A percentile compares a stretch with the other conserved stretches of the same genome.
Conservation (phyloP, 2,329 filamentous ascomycete genomes). For the Epichloe coenophiala region DNA sequence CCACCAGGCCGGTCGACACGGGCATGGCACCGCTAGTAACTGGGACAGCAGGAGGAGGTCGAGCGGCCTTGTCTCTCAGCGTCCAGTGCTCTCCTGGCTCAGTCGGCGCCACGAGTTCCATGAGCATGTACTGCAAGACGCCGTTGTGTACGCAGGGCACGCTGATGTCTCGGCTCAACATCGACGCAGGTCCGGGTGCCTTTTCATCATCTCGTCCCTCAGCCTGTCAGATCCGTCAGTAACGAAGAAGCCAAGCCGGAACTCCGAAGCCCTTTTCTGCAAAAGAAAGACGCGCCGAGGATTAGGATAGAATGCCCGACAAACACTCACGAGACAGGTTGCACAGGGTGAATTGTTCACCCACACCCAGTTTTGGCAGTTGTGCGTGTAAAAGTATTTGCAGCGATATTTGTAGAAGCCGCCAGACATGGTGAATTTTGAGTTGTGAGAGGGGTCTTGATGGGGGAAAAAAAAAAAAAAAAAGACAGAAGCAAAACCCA, state of each 20-base stretch:
- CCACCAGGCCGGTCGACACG: neutral
- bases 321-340: constrained; percentile 31
- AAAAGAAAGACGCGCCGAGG: no score
- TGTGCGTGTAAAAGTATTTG: constrained; percentile 39
- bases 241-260: neutral
- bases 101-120: constrained; percentile 29
- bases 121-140: constrained; percentile 31
- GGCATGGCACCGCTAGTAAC: constrained; percentile 5
- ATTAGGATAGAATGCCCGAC: neutral
- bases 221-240: constrained; percentile 22
- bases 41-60: constrained; percentile 6
- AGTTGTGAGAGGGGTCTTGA: no score
- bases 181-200: constrained; percentile 13
- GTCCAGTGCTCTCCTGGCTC: constrained; percentile 25
- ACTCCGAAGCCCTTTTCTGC: neutral
- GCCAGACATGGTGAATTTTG: constrained; percentile 15
- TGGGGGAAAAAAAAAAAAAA: no score
- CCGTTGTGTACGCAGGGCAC: constrained; percentile 33
- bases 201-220: constrained; percentile 33
- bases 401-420: constrained; percentile 41
- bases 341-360: constrained; percentile 36
- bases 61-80: constrained; percentile 13
- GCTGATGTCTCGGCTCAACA: constrained; percentile 26
- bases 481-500: no score
- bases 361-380: constrained; percentile 42